These are phyloP conservation scores for Pythium rhizo-oryzae DNA, from an alignment of 352 stramenopile genomes.

Conservation along the genomic window DNA sequence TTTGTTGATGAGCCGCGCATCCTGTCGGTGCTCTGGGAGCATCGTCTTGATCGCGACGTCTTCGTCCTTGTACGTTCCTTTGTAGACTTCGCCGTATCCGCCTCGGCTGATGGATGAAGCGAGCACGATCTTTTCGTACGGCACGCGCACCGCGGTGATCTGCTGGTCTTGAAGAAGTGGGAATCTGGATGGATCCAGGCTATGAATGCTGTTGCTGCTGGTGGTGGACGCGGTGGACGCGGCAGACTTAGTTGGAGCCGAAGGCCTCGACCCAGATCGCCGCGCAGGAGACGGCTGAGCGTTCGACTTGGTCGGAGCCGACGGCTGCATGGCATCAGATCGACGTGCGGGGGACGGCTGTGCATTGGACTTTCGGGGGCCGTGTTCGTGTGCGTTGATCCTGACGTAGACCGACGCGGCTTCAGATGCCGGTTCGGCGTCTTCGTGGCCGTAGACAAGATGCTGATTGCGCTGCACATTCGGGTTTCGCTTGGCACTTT, in stretches of 20 bases:
- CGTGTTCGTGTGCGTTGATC: neutral
- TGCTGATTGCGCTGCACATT: constrained; percentile 7
- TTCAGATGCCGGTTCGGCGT: neutral
- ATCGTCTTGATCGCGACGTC: constrained; percentile 9
- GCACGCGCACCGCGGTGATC: constrained; percentile 1
- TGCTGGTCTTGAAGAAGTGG: constrained; percentile 4
- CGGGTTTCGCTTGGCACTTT: constrained; percentile 60
- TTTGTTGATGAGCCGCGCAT: constrained; percentile 50
- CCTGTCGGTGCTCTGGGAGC: constrained; percentile 30
- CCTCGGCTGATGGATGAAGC: neutral
- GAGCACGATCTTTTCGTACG: constrained; percentile 9
- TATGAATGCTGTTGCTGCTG: neutral
- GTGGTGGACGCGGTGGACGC: neutral
- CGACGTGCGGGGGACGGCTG: neutral
- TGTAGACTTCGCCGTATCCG: constrained; percentile 13
- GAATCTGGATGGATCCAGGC: neutral
- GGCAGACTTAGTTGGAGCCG: neutral
- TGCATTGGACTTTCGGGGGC: neutral
- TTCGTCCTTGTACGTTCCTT: constrained; percentile 5
- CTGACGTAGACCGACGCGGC: constrained; percentile 3
- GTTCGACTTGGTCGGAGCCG: neutral
- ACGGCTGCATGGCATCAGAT: neutral
- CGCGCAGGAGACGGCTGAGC: neutral
- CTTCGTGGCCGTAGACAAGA: constrained; percentile 6
- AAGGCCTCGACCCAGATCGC: neutral